Base-by-base conservation (phyloP, 805 yeast species). In the Candida krabiensis region DNA sequence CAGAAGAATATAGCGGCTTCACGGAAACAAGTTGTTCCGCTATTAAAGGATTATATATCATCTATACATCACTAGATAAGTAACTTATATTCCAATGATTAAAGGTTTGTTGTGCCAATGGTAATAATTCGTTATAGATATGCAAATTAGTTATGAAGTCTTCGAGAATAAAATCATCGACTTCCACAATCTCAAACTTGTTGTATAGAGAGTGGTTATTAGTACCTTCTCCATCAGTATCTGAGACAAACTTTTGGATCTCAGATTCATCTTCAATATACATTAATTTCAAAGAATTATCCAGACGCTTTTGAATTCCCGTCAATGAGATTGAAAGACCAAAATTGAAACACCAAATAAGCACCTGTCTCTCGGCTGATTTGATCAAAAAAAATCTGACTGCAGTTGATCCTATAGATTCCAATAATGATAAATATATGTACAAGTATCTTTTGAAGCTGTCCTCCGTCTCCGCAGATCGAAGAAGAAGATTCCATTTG, bases 11-110 rank as follows among this genome's bases (percentile, higher is more conserved):
- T 72, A 11, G 58, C 63, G 6, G 90, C 91, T 1, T 84, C 93
- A 24, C 73, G 97, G 52, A 90, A 90, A 57, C 95, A 86, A 56
- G 86, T 89, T 9, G 96, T 86, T 4, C 97, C 97, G 1, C 55
- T 68, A 11, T 38, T 75, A 23, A 49, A 53, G 22, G 28, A 40
- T 9, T 52, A 33, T 33, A 27, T 38, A 9, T 18, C 29, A 18
- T 28, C 38, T 12, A 22, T 24, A 37, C 27, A 47, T 41, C 42
- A 9, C 33, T 21, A 4, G 58, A 51, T 26, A 63, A 31, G 43
- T 56, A 61, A 19, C 60, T 47, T 14, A 55, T 44, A 5, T 47
- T 54, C 68, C 68, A 64, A n/a, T 46, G 47, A 14, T 54, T 49
- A 37, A 58, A 48, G 3, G 16, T 30, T 15, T 39, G 38, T 23